Conservation (phyloP, 331 rosid species). For the Phaseolus coccineus region DNA sequence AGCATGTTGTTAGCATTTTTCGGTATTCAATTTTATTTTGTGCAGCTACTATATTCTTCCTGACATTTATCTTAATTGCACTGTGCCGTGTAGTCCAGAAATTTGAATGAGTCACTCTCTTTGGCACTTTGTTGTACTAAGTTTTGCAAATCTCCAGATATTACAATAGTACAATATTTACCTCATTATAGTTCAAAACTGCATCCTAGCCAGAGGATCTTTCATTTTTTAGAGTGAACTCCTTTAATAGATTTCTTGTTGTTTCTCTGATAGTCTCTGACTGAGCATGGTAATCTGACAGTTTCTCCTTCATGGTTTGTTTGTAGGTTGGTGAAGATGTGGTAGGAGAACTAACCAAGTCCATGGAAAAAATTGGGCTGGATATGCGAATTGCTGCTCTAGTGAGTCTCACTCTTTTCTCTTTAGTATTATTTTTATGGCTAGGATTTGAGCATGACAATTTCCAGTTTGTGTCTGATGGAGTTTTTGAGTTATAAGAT, state of each 20-base stretch:
- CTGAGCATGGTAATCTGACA: slow-evolving; percentile 26
- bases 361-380: slow-evolving; percentile 80
- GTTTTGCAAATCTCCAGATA: slow-evolving; percentile 1
- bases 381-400: slow-evolving; percentile 88
- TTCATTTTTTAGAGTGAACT: slow-evolving; percentile 9
- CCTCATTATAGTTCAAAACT: slow-evolving; percentile 28
- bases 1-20: not conserved
- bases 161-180: not conserved
- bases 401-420: slow-evolving; percentile 55
- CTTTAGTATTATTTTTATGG: slow-evolving; percentile 12
- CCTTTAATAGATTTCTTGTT: slow-evolving; percentile 15
- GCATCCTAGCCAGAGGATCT: slow-evolving; percentile 14
- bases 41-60: slow-evolving; percentile 6
- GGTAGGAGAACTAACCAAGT: slow-evolving; percentile 81
- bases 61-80: slow-evolving; percentile 27
- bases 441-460: slow-evolving; percentile 25
- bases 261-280: slow-evolving; percentile 7
- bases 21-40: slow-evolving; percentile 2
- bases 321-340: slow-evolving; percentile 87
- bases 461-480: slow-evolving; percentile 32
- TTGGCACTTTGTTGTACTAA: not conserved
- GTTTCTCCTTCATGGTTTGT: slow-evolving; percentile 30
- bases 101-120: slow-evolving; percentile 21
- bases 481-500: slow-evolving; percentile 26
- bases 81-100: slow-evolving; percentile 19